Evolutionary conservation across 768 basidiomycete genomes (phyloP), one percentile per base, ranked within the genome.

Genomic region (Pisolithus microcarpus): DNA sequence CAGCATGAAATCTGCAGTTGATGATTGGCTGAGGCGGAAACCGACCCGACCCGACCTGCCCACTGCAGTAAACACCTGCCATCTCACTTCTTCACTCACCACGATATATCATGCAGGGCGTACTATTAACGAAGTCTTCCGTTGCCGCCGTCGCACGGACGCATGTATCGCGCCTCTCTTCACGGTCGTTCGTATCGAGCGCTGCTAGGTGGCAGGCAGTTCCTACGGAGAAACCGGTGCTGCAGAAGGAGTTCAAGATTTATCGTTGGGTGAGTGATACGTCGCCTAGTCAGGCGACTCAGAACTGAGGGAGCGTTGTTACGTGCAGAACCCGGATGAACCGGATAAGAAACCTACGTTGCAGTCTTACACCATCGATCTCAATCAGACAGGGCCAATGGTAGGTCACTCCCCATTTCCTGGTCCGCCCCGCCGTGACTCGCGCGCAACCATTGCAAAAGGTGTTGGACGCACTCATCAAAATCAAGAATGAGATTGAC

Each of bases 401-500:
- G 85, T 84, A 57, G 49, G 74, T 64, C 48, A 51, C 1, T 4
- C 5, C 26, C 8, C 43, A 31, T 37, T n/a, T 34, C 15, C 44
- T 34, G 34, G 15, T 36, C 45, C 46, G 39, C 49, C 56, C 28
- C 30, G 11, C 15, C 34, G 11, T 34, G 13, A 34, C 24, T n/a
- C 7, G 7, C 37, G 3, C 21, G 21, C 18, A 7, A 45, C 34
- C 7, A 40, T 8, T 18, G 16, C 3, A 15, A 21, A 46, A 85
- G 85, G 69, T 93, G 48, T 84, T 94, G 50, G 91, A 95, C 61
- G 91, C 90, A 2, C 82, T 94, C 60, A 96, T 97, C 73, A 97
- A 98, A 74, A 97, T 99, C 67, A 99, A 99, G 82, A 97, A 96
- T 70, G 95, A 98, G 69, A 64, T 95, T 26, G 96, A 98, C 73